These are phyloP conservation scores for Apodospora peruviana DNA, from an alignment of 495 filamentous ascomycete species.

Conservation along the genomic window DNA sequence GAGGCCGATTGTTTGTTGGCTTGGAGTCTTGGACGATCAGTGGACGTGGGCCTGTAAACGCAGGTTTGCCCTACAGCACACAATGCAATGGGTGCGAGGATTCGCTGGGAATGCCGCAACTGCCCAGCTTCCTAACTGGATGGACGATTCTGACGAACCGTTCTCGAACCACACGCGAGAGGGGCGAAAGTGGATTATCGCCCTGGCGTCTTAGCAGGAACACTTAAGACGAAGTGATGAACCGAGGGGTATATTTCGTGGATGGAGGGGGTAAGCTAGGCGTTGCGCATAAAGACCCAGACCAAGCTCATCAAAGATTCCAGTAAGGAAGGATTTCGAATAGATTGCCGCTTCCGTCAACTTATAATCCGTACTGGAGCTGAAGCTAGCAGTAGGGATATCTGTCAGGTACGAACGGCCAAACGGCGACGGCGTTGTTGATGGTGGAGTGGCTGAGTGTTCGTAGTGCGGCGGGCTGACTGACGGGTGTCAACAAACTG, in stretches of 20 bases:
- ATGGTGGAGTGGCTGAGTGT: constrained; percentile 13
- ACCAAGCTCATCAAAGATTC: constrained; percentile 12
- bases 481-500: constrained; percentile 7
- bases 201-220: constrained; percentile 6
- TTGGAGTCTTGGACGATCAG: not conserved
- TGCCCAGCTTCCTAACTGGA: not conserved
- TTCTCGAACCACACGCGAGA: not conserved
- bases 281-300: constrained; percentile 11
- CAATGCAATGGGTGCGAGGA: not conserved
- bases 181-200: constrained; percentile 5
- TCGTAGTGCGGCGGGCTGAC: constrained; percentile 9
- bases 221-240: not conserved
- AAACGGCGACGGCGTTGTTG: constrained; percentile 11
- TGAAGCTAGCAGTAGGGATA: constrained; percentile 3
- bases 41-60: not conserved
- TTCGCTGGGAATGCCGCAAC: not conserved
- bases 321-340: constrained; percentile 5
- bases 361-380: no score
- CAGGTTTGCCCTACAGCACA: not conserved
- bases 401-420: constrained; percentile 16
- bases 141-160: constrained; percentile 12
- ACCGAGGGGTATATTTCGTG: not conserved
- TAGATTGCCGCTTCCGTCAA: constrained; percentile 1
- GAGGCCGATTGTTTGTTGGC: constrained; percentile 13
- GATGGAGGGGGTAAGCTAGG: not conserved